Evolutionary conservation across 495 filamentous ascomycete genomes (phyloP), one percentile per base, ranked within the genome.

Genomic region (Hypoxylon intermedium): DNA sequence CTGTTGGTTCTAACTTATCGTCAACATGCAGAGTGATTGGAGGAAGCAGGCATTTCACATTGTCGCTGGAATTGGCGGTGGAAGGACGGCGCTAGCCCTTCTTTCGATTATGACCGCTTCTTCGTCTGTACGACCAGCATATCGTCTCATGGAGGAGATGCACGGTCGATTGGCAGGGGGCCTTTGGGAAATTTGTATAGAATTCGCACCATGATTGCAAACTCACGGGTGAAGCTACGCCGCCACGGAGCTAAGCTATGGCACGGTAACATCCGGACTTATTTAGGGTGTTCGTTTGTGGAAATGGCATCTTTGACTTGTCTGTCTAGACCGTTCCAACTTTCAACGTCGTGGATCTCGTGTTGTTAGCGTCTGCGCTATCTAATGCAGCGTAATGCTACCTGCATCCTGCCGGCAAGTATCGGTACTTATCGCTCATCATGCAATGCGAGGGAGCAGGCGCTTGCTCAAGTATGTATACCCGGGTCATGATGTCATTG

Each of bases 401-500:
- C 24, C 24, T 26, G 24, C 24, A 26, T 26, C 24, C 24, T 26
- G 24, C 7, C 24, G 24, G 24, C 7, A 4, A 26, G 24, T 26
- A 26, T 3, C 7, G 24, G 24, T 26, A 26, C 24, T 7, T 26
- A 26, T 26, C 24, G 24, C 24, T 26, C 24, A 3, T 7, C 7
- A 26, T 26, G 24, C 24, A 26, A 26, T 3, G 24, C 7, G 7
- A 26, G 24, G 24, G 24, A 26, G 24, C 24, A 26, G 9, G 19
- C 42, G 36, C 50, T 44, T 26, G 43, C 26, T 13, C 5, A 37
- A 16, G 30, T 28, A 43, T 53, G 42, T 54, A 53, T 50, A 55
- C 21, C 36, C 33, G 20, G 37, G 21, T 54, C 36, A 63, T 63
- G 59, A 63, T 63, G 59, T 63, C 59, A 63, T 63, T 15, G 19